A percentile compares a stretch with the other conserved stretches of the same genome.
Evolutionary conservation across 176 grass and related monocot species (phyloP).

Genomic region (Oryza rufipogon): DNA sequence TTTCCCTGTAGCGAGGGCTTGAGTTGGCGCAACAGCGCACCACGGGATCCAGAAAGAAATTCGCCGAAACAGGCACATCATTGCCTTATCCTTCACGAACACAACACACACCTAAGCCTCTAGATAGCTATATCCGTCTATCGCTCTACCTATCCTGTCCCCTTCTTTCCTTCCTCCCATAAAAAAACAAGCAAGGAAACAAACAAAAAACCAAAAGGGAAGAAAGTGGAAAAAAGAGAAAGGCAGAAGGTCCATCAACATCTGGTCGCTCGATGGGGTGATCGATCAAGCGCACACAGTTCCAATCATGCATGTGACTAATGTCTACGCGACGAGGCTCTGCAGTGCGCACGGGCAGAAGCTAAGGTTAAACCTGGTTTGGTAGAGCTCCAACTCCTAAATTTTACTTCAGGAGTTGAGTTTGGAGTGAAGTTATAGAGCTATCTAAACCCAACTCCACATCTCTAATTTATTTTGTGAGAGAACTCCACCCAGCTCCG

Average conservation of each 20-base stretch:
- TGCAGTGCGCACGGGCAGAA: too few relatives aligned
- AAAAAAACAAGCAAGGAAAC: too few relatives aligned
- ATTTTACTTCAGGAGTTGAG: too few relatives aligned
- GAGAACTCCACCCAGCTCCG: too few relatives aligned
- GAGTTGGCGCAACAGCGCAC: conserved; percentile 20
- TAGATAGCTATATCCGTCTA: background rate
- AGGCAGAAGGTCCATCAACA: background rate
- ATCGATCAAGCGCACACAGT: background rate
- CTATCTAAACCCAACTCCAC: too few relatives aligned
- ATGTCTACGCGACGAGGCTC: background rate
- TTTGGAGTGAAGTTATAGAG: too few relatives aligned
- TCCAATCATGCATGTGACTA: background rate
- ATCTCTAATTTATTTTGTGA: too few relatives aligned
- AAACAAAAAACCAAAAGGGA: background rate
- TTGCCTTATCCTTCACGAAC: conserved; percentile 50
- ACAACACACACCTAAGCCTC: background rate
- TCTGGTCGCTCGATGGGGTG: background rate
- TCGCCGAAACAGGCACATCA: conserved; percentile 16
- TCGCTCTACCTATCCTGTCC: background rate
- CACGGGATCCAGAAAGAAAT: conserved; percentile 11
- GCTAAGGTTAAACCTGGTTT: too few relatives aligned
- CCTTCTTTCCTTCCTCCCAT: too few relatives aligned
- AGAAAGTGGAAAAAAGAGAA: background rate
- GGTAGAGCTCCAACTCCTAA: too few relatives aligned
- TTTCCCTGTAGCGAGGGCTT: background rate